Conservation (phyloP, 306 rosid species). For the Dalbergia oliveri region DNA sequence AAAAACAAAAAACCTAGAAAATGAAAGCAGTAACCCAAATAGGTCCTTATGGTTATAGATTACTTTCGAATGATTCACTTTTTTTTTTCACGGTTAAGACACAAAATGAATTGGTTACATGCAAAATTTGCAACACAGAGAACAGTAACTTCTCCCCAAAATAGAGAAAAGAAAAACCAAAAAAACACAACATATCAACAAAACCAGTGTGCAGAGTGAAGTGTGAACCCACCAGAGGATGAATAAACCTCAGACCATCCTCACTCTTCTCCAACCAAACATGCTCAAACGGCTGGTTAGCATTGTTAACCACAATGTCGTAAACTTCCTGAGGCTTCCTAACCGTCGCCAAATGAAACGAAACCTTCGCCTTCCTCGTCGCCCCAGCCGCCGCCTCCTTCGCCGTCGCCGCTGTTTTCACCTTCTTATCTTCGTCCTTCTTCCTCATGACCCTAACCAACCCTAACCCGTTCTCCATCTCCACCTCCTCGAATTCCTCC, state of each 20-base stretch:
- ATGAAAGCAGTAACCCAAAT: too few species aligned
- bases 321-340: constrained; percentile 80
- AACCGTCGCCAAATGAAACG: constrained; percentile 82
- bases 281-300: constrained; percentile 83
- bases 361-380: constrained; percentile 67
- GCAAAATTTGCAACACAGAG: too few species aligned
- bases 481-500: constrained; percentile 48
- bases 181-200: neutral
- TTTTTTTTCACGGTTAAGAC: too few species aligned
- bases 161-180: neutral
- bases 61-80: too few species aligned
- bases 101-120: too few species aligned
- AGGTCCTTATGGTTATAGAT: too few species aligned
- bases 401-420: neutral
- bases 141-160: neutral
- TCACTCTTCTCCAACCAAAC: constrained; percentile 83
- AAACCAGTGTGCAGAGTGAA: neutral
- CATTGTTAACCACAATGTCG: constrained; percentile 69
- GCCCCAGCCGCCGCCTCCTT: constrained; percentile 37
- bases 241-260: constrained; percentile 77
- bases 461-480: constrained; percentile 70
- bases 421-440: constrained; percentile 4
- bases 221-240: constrained; percentile 78
- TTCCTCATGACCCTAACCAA: constrained; percentile 62
- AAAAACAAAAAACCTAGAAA: too few species aligned